Conservation (phyloP, 2,329 filamentous ascomycete genomes). For the Colletotrichum tropicale region DNA sequence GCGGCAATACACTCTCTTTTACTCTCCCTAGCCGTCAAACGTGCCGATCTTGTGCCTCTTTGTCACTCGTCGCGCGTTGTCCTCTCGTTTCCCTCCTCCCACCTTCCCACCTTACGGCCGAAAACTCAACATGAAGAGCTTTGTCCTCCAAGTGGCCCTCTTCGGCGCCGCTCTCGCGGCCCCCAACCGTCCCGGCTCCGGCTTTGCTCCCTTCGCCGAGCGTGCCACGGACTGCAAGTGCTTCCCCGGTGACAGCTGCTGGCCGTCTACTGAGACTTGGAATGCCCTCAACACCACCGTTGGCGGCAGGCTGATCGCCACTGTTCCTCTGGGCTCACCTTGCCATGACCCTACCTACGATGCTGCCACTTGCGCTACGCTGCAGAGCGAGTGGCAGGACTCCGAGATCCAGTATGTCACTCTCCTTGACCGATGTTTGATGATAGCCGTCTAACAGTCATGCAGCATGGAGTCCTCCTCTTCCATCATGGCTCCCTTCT, state of each 20-base stretch:
- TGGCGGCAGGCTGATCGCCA: conserved; percentile 51
- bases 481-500: conserved; percentile 42
- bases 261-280: conserved; percentile 50
- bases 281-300: conserved; percentile 50
- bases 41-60: neutral
- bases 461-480: conserved; percentile 40
- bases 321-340: conserved; percentile 47
- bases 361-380: conserved; percentile 41
- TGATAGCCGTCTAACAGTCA: neutral
- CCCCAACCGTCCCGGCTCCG: neutral
- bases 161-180: conserved; percentile 8
- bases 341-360: conserved; percentile 53
- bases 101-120: neutral
- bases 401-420: conserved; percentile 47
- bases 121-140: conserved; percentile 13
- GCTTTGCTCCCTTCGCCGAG: neutral
- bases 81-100: neutral
- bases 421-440: neutral
- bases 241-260: conserved; percentile 53
- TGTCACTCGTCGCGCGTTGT: neutral
- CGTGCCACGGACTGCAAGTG: conserved; percentile 49
- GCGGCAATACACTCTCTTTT: neutral
- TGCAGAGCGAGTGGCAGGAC: conserved; percentile 48
- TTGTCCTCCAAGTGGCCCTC: conserved; percentile 5
- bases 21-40: neutral